Evolutionary conservation across 768 basidiomycete species (phyloP).

Genomic region (Leucocoprinus leucothites): DNA sequence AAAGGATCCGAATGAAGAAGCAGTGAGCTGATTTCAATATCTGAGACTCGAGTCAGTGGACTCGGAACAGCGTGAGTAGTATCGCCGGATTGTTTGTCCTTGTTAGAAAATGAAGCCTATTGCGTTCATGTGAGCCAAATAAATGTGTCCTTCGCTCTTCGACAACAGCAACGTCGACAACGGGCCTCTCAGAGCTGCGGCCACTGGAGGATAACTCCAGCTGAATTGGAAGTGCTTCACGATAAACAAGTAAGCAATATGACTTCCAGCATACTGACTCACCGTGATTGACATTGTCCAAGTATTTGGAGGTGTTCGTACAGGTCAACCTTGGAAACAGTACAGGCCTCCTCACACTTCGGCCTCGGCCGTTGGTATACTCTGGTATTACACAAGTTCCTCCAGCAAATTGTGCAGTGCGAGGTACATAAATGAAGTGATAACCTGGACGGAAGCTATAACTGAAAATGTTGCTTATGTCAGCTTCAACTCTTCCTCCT

Average conservation of each 20-base stretch:
- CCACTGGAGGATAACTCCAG: no score
- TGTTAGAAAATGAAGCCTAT: background rate
- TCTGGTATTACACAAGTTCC: no score
- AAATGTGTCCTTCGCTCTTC: background rate
- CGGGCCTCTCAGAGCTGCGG: background rate
- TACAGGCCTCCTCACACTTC: no score
- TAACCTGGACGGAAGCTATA: background rate
- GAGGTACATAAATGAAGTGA: background rate
- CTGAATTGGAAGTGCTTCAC: no score
- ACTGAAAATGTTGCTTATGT: constrained; percentile 10
- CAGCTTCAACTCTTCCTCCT: constrained; percentile 8
- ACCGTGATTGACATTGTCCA: no score
- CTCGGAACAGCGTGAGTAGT: background rate
- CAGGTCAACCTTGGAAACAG: no score
- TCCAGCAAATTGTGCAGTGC: background rate
- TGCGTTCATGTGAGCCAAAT: background rate
- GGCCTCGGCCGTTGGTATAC: no score
- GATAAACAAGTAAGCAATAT: no score
- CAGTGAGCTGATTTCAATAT: no score
- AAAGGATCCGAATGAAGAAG: background rate
- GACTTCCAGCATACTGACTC: no score
- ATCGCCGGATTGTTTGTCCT: background rate
- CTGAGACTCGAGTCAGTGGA: no score
- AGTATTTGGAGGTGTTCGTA: no score
- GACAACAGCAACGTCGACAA: background rate